Evolutionary conservation across 2,329 filamentous ascomycete genomes (phyloP).

Genomic region (Penicillium sumatraense): DNA sequence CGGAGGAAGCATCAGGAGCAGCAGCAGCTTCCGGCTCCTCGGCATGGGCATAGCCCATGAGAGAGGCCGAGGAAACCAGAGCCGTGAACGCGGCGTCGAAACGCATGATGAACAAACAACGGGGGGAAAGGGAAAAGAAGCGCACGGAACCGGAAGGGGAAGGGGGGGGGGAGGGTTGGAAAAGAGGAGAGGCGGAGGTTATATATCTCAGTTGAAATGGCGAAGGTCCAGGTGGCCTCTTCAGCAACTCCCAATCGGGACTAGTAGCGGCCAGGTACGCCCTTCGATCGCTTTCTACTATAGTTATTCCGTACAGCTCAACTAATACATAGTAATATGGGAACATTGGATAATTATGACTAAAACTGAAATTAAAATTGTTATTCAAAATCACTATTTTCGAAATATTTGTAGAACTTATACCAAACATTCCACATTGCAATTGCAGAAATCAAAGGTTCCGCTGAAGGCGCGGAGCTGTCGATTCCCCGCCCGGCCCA

Average conservation of each 20-base stretch:
- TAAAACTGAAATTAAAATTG: no score
- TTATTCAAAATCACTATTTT: no score
- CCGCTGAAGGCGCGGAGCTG: conserved; percentile 16
- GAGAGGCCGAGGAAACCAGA: conserved; percentile 71
- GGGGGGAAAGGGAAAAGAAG: conserved; percentile 14
- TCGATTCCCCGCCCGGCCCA: conserved; percentile 14
- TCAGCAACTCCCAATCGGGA: conserved; percentile 33
- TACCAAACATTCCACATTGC: no score
- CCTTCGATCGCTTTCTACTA: conserved; percentile 16
- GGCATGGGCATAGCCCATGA: conserved; percentile 68
- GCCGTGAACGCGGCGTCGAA: conserved; percentile 77
- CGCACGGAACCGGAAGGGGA: conserved; percentile 23
- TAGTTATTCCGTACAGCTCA: background rate
- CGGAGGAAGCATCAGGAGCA: conserved; percentile 55
- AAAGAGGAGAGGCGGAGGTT: conserved; percentile 30
- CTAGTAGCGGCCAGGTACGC: conserved; percentile 21
- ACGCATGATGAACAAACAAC: conserved; percentile 68
- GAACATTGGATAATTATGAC: background rate
- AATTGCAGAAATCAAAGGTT: no score
- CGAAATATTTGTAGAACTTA: no score
- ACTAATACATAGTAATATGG: no score
- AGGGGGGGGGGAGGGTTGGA: conserved; percentile 21
- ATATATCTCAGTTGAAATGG: conserved; percentile 26
- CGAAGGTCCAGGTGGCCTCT: conserved; percentile 52
- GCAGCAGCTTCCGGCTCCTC: conserved; percentile 68